These are phyloP conservation scores for Phialocephala sp. DNA, from an alignment of 2,329 filamentous ascomycete genomes.

Conservation along the genomic window DNA sequence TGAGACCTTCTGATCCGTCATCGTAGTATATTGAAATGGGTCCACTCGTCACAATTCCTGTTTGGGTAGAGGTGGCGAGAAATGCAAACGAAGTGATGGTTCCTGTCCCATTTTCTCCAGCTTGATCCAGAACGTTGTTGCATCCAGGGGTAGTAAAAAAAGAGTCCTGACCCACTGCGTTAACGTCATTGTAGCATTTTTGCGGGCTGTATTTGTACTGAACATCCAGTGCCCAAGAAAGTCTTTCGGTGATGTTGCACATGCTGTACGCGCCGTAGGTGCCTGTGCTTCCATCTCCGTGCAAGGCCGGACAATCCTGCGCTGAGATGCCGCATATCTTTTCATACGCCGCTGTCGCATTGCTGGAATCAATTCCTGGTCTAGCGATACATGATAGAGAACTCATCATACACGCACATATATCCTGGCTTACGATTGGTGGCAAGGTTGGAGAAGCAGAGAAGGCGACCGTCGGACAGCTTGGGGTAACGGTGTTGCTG, in stretches of 20 bases:
- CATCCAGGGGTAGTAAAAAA: background rate
- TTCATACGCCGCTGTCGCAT: background rate
- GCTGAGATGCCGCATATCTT: conserved; percentile 30
- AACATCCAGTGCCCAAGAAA: conserved; percentile 57
- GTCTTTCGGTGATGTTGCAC: conserved; percentile 71
- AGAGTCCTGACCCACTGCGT: background rate
- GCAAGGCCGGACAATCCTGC: conserved; percentile 43
- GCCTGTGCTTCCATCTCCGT: conserved; percentile 64
- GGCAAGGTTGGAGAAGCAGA: conserved; percentile 68
- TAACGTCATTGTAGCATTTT: background rate
- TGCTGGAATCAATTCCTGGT: background rate
- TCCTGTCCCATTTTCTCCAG: background rate
- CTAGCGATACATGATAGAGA: conserved; percentile 67
- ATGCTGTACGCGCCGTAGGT: conserved; percentile 76
- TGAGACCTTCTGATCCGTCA: background rate
- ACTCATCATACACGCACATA: conserved; percentile 84
- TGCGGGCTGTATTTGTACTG: background rate
- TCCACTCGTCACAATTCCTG: background rate
- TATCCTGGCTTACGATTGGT: conserved; percentile 73
- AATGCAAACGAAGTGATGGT: background rate
- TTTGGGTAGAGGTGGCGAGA: background rate
- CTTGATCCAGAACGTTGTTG: background rate
- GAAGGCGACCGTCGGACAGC: conserved; percentile 17
- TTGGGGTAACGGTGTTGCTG: conserved; percentile 35
- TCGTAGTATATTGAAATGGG: background rate